Conservation (phyloP, 495 filamentous ascomycete species). For the Trichocladium uniseriatum region DNA sequence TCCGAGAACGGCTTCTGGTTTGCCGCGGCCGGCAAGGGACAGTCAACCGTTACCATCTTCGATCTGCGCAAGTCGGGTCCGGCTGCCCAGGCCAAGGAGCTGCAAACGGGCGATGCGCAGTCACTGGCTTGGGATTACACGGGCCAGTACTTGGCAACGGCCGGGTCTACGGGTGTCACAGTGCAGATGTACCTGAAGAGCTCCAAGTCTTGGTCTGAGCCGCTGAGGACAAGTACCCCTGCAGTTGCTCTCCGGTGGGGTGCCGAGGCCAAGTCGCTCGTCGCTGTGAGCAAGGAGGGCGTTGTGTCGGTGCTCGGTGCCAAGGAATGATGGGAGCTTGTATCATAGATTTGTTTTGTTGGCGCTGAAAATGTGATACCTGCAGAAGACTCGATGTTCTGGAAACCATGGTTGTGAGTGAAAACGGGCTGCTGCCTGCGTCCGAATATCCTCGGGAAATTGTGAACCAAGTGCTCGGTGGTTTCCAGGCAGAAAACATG, state of each 20-base stretch:
- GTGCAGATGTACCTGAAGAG: constrained; percentile 82
- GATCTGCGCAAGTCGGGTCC: constrained; percentile 81
- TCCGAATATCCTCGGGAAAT: too few species aligned
- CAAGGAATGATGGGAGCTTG: constrained; percentile 13
- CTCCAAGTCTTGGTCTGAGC: constrained; percentile 81
- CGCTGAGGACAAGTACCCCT: constrained; percentile 62
- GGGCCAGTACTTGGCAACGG: constrained; percentile 81
- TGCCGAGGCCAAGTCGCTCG: constrained; percentile 57
- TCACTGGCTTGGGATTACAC: constrained; percentile 85
- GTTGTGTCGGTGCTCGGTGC: constrained; percentile 54
- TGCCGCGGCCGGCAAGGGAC: constrained; percentile 62
- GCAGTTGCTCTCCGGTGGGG: constrained; percentile 73
- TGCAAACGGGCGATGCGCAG: constrained; percentile 72
- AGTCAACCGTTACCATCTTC: constrained; percentile 72
- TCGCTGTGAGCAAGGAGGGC: constrained; percentile 65
- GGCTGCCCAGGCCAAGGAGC: constrained; percentile 60
- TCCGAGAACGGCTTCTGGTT: constrained; percentile 98
- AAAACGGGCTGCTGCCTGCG: too few species aligned
- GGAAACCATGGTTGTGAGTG: not conserved
- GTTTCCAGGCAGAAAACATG: too few species aligned
- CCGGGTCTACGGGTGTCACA: constrained; percentile 68
- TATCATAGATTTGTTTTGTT: not conserved
- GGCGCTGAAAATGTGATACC: not conserved
- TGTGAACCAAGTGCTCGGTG: too few species aligned
- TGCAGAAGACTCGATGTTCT: not conserved